Base-by-base conservation (phyloP, 305 asterid genomes). In the Solanum hybrid region DNA sequence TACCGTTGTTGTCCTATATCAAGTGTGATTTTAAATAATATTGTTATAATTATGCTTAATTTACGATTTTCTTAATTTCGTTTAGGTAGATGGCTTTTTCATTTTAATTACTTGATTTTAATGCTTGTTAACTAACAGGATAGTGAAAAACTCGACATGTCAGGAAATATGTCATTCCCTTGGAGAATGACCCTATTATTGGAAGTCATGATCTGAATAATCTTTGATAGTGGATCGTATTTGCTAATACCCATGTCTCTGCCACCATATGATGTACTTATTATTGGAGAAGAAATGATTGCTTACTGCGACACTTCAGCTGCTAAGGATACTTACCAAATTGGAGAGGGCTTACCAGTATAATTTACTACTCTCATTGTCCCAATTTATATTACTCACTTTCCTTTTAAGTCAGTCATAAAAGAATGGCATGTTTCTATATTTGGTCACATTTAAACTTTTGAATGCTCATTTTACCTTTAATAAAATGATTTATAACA, bases 181-280 rank as follows among this genome's bases (percentile, higher is more conserved):
- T 96, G 94, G 96, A 96, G 94, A 98, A 97, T 91, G 98, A 69
- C 98, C 99, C 31, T 61, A 22, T 3, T 61, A 61, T 61, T 61
- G 73, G 10, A 18, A 61, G 9, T 61, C 95, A 97, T 99, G 96
- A 98, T 91, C 98, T 94, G 90, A 95, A 94, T 93, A 96, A 97
- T 95, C 98, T 97, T 91, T 39, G 99, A 96, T 91, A 95, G 96
- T 92, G 99, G 99, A 76, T 98, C 99, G 22, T 97, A 94, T 90
- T 94, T 97, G 93, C 93, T 97, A 89, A 96, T 97, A 89, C 99
- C 98, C 75, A 98, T 97, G 89, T 99, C 99, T 28, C 96, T 98
- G 82, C 99, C 99, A 81, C 95, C 96, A 80, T 96, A 98, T 90
- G 99, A 98, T 42, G 99, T 96, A 90, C 94, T 97, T 67, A 97